Evolutionary conservation across 2,329 filamentous ascomycete species (phyloP).

Genomic region (Colletotrichum chlorophyti): DNA sequence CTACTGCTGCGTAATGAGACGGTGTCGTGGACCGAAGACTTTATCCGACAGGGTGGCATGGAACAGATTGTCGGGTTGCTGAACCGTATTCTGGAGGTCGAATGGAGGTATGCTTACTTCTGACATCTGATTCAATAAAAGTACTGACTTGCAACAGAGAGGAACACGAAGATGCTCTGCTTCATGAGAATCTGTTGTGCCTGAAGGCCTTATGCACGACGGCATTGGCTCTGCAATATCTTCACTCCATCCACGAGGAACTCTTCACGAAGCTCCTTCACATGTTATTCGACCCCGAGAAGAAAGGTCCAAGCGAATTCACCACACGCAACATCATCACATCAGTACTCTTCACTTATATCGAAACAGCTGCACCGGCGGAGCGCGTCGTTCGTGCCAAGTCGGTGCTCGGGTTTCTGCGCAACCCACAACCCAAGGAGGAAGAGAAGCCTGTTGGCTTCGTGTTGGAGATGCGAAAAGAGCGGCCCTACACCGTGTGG

Average conservation of each 20-base stretch:
- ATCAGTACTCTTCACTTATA: slow-evolving; percentile 86
- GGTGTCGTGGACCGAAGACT: slow-evolving; percentile 92
- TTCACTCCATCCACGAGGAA: slow-evolving; percentile 78
- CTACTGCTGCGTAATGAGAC: slow-evolving; percentile 92
- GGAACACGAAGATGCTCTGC: slow-evolving; percentile 91
- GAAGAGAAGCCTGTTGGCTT: slow-evolving; percentile 81
- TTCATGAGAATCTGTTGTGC: slow-evolving; percentile 92
- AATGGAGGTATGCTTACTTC: slow-evolving; percentile 80
- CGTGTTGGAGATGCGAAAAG: slow-evolving; percentile 85
- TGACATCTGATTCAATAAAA: not conserved
- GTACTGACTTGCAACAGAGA: slow-evolving; percentile 63
- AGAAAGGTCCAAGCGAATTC: slow-evolving; percentile 96
- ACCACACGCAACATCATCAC: slow-evolving; percentile 91
- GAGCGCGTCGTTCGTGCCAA: slow-evolving; percentile 74
- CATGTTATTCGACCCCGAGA: slow-evolving; percentile 97
- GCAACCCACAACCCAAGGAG: slow-evolving; percentile 79
- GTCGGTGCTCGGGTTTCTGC: slow-evolving; percentile 79
- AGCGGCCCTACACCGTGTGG: slow-evolving; percentile 92
- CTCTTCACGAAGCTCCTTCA: slow-evolving; percentile 86
- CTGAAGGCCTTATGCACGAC: slow-evolving; percentile 95
- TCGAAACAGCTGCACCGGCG: slow-evolving; percentile 68
- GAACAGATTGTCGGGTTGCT: slow-evolving; percentile 85
- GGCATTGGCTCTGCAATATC: slow-evolving; percentile 80
- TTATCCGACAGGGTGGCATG: slow-evolving; percentile 91
- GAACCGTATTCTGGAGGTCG: slow-evolving; percentile 91